Base-by-base conservation (phyloP, 371 early-diverging fungal species). In the Nematocida sp. region DNA sequence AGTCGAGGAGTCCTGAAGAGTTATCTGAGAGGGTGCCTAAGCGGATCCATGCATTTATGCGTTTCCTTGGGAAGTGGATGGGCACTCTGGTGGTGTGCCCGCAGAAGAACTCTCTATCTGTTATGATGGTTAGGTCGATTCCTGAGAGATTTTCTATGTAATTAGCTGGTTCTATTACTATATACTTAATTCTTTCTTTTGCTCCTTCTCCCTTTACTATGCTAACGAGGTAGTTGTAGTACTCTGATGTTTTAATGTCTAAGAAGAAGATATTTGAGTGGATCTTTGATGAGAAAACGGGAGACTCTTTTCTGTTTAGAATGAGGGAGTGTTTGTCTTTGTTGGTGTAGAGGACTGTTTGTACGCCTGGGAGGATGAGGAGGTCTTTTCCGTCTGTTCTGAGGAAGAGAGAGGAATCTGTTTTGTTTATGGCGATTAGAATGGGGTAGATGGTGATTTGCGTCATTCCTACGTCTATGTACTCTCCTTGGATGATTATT, bases 11-110 rank as follows among this genome's bases (percentile, higher is more conserved):
- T 49, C 26, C 45, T 55, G 25, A 7, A 5, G 66, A 7, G 50
- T 18, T 9, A 11, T n/a, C 13, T 9, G 5, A 16, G 57, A 32
- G 55, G 2, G 20, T 5, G 0, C 75, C 75, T 30, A 71, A 32
- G 2, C 63, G 32, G 32, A 71, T 71, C 75, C 75, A 71, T 4
- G 30, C 48, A 25, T 26, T 61, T 0, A 39, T 2, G 50, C 59
- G 59, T 39, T 71, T 71, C 61, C 42, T 71, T 38, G 75, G 63
- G 64, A 71, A 71, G 64, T 71, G 75, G 35, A 71, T 30, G 9
- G 59, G 75, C 1, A 71, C 75, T 23, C 7, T 5, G 18, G 32
- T 45, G 13, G 32, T 30, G 1, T 5, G 32, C 18, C 61, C 63
- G 36, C 75, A 71, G 1, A 36, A 51, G 60, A 60, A 71, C 54